Evolutionary conservation across 305 asterid genomes (phyloP).

Genomic region (Fraxinus baroniana): DNA sequence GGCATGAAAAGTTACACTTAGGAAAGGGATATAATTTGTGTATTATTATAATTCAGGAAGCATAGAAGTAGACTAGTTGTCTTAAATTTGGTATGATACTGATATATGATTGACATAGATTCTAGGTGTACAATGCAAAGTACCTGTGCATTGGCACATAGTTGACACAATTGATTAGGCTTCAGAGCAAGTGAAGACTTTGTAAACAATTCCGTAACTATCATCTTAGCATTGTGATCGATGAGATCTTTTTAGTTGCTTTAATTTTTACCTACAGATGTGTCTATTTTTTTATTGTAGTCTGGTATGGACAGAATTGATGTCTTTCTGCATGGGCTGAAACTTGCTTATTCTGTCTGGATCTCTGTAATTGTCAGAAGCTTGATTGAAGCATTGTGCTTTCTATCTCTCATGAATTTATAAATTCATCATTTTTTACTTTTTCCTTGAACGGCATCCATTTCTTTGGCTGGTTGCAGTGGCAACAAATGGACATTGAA

Average conservation of each 20-base stretch:
- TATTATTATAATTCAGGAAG: neutral
- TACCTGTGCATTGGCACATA: neutral
- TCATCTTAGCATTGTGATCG: neutral
- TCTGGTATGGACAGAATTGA: neutral
- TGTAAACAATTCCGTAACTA: neutral
- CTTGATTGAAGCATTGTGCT: constrained; percentile 9
- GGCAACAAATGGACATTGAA: constrained; percentile 99
- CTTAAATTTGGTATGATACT: neutral
- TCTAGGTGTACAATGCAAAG: neutral
- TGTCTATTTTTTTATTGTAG: neutral
- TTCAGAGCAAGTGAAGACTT: constrained; percentile 1
- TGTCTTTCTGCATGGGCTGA: neutral
- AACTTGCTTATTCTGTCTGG: constrained; percentile 11
- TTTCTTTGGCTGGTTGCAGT: constrained; percentile 50
- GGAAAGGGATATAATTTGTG: neutral
- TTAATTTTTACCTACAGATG: neutral
- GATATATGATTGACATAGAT: neutral
- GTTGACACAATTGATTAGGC: neutral
- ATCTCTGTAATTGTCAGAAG: constrained; percentile 5
- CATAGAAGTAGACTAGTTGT: neutral
- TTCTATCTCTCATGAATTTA: constrained; percentile 9
- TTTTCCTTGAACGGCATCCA: constrained; percentile 24
- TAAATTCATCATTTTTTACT: constrained; percentile 11
- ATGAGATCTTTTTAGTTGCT: neutral
- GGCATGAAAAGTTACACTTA: neutral